Conservation (phyloP, 495 filamentous ascomycete genomes). For the Hypoxylon trugodes region DNA sequence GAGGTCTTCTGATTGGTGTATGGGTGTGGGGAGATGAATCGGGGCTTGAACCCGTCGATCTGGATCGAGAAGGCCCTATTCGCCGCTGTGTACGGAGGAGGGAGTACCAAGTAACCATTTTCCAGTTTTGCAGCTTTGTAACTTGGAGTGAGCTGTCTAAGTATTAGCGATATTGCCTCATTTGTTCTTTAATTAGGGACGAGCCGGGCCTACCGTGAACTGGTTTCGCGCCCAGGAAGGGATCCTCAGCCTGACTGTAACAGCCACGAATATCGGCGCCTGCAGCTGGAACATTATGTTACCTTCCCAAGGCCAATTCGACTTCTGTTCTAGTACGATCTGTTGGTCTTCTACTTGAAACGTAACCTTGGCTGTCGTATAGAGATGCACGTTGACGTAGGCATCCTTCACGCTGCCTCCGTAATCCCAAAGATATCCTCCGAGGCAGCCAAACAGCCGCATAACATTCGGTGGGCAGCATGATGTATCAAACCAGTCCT, state of each 20-base stretch:
- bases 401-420: slow-evolving; percentile 40
- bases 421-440: slow-evolving; percentile 63
- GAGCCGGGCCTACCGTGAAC: slow-evolving; percentile 48
- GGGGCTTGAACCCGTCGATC: slow-evolving; percentile 52
- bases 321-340: slow-evolving; percentile 56
- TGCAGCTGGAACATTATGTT: slow-evolving; percentile 54
- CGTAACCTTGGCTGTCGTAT: slow-evolving; percentile 55
- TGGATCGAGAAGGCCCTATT: slow-evolving; percentile 44
- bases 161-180: slow-evolving; percentile 31
- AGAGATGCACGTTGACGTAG: slow-evolving; percentile 61
- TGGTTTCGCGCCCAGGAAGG: slow-evolving; percentile 57
- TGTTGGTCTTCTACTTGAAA: slow-evolving; percentile 48
- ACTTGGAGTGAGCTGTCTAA: slow-evolving; percentile 37
- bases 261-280: slow-evolving; percentile 41
- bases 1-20: slow-evolving; percentile 60
- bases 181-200: slow-evolving; percentile 4
- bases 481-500: slow-evolving; percentile 64
- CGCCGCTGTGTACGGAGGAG: slow-evolving; percentile 44
- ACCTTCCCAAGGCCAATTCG: slow-evolving; percentile 65
- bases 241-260: slow-evolving; percentile 56
- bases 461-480: slow-evolving; percentile 68
- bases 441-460: slow-evolving; percentile 60
- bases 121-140: slow-evolving; percentile 45
- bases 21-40: slow-evolving; percentile 59
- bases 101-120: slow-evolving; percentile 60